Conservation (phyloP, 1,284 basidiomycete genomes). For the Sporisorium iseilematis-ciliati region DNA sequence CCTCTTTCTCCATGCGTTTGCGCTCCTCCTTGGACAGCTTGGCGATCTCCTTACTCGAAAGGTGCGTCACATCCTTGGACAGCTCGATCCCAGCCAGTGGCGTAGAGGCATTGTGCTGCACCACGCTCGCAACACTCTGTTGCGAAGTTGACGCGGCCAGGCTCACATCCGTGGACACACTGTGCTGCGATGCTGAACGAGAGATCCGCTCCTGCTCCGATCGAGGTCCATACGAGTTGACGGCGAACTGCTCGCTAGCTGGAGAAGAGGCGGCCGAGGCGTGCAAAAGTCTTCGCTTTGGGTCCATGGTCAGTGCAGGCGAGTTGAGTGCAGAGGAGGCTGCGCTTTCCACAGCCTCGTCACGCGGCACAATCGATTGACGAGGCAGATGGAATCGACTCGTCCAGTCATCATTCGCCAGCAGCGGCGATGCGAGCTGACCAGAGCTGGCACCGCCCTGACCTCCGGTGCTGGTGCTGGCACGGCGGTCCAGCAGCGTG, state of each 20-base stretch:
- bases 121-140: conserved; percentile 21
- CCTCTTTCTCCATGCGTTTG: conserved; percentile 44
- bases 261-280: conserved; percentile 29
- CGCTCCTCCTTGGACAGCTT: conserved; percentile 48
- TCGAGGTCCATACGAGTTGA: conserved; percentile 47
- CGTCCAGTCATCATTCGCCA: conserved; percentile 34
- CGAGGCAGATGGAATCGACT: conserved; percentile 35
- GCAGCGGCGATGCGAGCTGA: conserved; percentile 20
- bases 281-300: conserved; percentile 27
- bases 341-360: conserved; percentile 6
- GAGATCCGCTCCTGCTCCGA: conserved; percentile 33
- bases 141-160: not conserved
- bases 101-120: conserved; percentile 12
- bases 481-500: conserved; percentile 30
- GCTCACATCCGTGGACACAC: conserved; percentile 26
- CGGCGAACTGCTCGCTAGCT: conserved; percentile 34
- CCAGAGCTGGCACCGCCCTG: conserved; percentile 7
- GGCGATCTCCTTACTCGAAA: conserved; percentile 41
- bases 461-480: conserved; percentile 15
- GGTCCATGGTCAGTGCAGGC: conserved; percentile 39
- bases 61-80: conserved; percentile 38
- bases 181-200: conserved; percentile 40
- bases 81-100: conserved; percentile 32
- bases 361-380: conserved; percentile 21
- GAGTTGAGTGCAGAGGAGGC: conserved; percentile 30